Conservation (phyloP, 805 yeast species). For the Candida insectalens region DNA sequence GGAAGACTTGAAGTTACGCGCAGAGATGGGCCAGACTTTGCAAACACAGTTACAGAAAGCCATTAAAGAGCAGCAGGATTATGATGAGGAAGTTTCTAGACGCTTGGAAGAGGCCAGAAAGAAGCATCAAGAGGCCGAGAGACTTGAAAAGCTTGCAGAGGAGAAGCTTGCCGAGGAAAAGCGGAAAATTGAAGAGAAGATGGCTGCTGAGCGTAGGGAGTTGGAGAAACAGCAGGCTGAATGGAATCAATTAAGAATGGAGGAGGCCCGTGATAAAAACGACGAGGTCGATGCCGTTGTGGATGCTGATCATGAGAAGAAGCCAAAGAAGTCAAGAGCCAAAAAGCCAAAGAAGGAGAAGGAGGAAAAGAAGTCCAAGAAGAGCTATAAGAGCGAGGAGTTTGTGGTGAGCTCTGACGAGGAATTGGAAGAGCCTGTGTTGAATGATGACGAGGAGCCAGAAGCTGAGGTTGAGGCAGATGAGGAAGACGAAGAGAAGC, state of each 20-base stretch:
- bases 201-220: conserved; percentile 34
- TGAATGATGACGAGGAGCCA: conserved; percentile 22
- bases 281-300: conserved; percentile 25
- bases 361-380: conserved; percentile 15
- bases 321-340: conserved; percentile 23
- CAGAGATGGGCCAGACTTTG: conserved; percentile 77
- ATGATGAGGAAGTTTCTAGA: conserved; percentile 44
- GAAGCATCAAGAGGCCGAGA: conserved; percentile 46
- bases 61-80: conserved; percentile 61
- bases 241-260: conserved; percentile 34
- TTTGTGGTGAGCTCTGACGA: conserved; percentile 28
- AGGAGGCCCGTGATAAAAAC: conserved; percentile 25
- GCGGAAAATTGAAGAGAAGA: conserved; percentile 34
- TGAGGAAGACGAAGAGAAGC: conserved; percentile 20
- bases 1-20: conserved; percentile 75
- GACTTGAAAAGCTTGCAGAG: conserved; percentile 29
- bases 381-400: conserved; percentile 6
- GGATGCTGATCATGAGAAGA: conserved; percentile 20
- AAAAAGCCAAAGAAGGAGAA: conserved; percentile 22
- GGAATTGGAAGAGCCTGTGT: conserved; percentile 24
- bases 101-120: conserved; percentile 70
- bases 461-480: conserved; percentile 20
- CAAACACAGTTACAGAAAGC: conserved; percentile 61
- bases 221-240: conserved; percentile 50
- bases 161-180: conserved; percentile 37